Conservation (phyloP, 345 rosid genomes). For the Bretschneidera sinensis region DNA sequence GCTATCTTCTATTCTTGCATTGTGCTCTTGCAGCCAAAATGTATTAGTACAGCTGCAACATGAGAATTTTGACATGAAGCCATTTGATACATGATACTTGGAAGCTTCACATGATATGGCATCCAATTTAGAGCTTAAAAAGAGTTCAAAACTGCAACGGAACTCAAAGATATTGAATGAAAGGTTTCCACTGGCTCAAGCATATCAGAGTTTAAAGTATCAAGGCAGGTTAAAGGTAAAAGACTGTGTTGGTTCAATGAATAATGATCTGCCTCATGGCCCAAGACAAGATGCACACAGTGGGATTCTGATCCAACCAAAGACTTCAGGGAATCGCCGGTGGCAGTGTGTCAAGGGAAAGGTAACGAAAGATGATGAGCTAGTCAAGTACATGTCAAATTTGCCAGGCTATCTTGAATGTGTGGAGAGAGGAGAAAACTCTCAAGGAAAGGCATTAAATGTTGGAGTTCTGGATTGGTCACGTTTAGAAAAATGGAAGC, state of each 20-base stretch:
- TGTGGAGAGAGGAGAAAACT: constrained; percentile 38
- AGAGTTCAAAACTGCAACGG: constrained; percentile 28
- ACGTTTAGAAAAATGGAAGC: constrained; percentile 62
- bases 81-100: constrained; percentile 16
- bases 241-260: constrained; percentile 3
- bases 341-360: constrained; percentile 26
- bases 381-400: constrained; percentile 73
- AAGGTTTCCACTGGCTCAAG: constrained; percentile 19
- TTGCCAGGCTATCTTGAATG: constrained; percentile 71
- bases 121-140: constrained; percentile 31
- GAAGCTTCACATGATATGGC: constrained; percentile 25
- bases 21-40: constrained; percentile 18
- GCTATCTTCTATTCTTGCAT: too few species aligned
- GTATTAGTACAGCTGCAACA: constrained; percentile 6
- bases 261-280: constrained; percentile 18
- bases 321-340: constrained; percentile 24
- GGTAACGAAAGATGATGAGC: constrained; percentile 48
- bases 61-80: too few species aligned
- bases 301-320: constrained; percentile 23
- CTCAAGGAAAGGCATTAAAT: constrained; percentile 62
- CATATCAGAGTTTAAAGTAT: constrained; percentile 23
- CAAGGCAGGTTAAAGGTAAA: constrained; percentile 33
- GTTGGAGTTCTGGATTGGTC: constrained; percentile 92
- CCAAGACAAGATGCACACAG: constrained; percentile 15
- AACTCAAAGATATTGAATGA: constrained; percentile 37